Evolutionary conservation across 2,329 filamentous ascomycete genomes (phyloP).

Genomic region (Sporothrix protearum): DNA sequence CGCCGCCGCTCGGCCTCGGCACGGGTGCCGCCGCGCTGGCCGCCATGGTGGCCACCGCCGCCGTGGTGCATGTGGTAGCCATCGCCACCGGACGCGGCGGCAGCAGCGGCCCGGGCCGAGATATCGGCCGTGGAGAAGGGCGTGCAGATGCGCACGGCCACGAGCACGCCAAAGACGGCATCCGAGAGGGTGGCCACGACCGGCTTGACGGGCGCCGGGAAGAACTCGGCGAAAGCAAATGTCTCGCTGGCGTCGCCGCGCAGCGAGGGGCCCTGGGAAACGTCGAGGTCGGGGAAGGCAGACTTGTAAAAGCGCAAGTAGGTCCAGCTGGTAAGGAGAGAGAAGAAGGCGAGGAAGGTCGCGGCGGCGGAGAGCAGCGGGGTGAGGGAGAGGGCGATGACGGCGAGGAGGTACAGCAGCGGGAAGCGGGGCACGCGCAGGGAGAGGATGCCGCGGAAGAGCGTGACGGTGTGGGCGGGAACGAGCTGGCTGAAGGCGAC

Average conservation of each 20-base stretch:
- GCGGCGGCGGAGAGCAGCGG: slow-evolving; percentile 65
- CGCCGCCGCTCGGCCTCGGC: slow-evolving; percentile 89
- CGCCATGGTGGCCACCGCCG: slow-evolving; percentile 46
- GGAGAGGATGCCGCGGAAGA: slow-evolving; percentile 84
- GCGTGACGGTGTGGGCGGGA: slow-evolving; percentile 91
- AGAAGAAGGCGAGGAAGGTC: slow-evolving; percentile 73
- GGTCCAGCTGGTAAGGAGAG: slow-evolving; percentile 85
- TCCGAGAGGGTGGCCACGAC: slow-evolving; percentile 70
- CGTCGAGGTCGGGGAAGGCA: slow-evolving; percentile 65
- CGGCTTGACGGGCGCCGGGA: slow-evolving; percentile 79
- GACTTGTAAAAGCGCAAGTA: slow-evolving; percentile 94
- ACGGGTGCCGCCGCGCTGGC: slow-evolving; percentile 62
- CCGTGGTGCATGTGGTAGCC: slow-evolving; percentile 54
- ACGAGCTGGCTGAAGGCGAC: slow-evolving; percentile 97
- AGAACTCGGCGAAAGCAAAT: slow-evolving; percentile 94
- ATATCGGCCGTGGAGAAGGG: slow-evolving; percentile 83
- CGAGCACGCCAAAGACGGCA: slow-evolving; percentile 68
- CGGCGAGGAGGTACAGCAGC: slow-evolving; percentile 69
- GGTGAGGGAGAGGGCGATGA: slow-evolving; percentile 61
- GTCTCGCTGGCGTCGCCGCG: slow-evolving; percentile 93
- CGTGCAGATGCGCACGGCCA: slow-evolving; percentile 72
- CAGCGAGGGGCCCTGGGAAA: slow-evolving; percentile 57
- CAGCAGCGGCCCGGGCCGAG: slow-evolving; percentile 49
- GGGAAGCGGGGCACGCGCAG: slow-evolving; percentile 74
- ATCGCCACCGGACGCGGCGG: slow-evolving; percentile 66